Percentiles rank a stretch among this genome's conserved stretches.
Conservation (phyloP, 2,329 filamentous ascomycete genomes). For the Pseudopithomyces chartarum region DNA sequence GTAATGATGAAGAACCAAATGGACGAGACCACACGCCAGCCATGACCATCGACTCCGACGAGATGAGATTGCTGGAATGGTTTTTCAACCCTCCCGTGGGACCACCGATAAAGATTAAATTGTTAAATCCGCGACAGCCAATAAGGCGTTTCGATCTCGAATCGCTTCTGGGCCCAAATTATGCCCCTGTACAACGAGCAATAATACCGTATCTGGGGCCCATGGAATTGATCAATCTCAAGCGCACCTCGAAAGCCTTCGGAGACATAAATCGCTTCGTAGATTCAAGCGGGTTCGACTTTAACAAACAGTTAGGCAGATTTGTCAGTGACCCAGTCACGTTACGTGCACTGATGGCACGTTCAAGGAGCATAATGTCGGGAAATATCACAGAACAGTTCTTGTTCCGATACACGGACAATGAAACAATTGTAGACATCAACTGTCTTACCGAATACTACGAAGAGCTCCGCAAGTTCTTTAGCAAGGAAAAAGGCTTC, state of each 20-base stretch:
- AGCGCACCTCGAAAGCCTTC: not conserved
- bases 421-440: too few relatives aligned
- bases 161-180: not conserved
- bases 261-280: not conserved
- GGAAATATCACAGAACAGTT: not conserved
- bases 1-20: too few relatives aligned
- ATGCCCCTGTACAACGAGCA: not conserved
- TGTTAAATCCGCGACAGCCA: too few relatives aligned
- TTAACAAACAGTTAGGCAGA: not conserved
- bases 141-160: too few relatives aligned
- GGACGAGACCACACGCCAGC: too few relatives aligned
- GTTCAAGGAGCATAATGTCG: not conserved
- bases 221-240: not conserved
- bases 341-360: conserved; percentile 3
- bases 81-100: too few relatives aligned
- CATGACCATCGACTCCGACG: too few relatives aligned
- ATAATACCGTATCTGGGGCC: not conserved
- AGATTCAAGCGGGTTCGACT: not conserved
- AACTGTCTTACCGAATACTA: too few relatives aligned
- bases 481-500: too few relatives aligned
- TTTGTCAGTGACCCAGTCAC: conserved; percentile 1
- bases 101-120: too few relatives aligned
- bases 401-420: not conserved
- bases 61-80: too few relatives aligned
- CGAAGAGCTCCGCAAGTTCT: too few relatives aligned